Percentiles rank a stretch among this genome's conserved stretches.
Conservation (phyloP, 352 stramenopile species). For the Phytophthora citrophthora region DNA sequence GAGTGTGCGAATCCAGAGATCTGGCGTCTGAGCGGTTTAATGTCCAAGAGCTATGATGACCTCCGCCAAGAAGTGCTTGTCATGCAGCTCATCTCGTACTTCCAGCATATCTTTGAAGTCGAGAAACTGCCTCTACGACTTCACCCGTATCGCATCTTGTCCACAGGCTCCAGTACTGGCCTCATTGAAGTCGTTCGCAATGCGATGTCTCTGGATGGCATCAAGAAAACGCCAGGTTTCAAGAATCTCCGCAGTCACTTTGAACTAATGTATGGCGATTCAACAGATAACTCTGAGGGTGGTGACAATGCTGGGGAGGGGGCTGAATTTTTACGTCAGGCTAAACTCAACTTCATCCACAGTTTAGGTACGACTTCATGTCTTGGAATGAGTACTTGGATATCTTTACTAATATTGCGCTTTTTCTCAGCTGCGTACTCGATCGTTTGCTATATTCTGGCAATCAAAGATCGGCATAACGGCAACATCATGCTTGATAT, state of each 20-base stretch:
- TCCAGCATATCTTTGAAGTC: conserved; percentile 93
- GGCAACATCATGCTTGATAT: conserved; percentile 99
- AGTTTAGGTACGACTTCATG: conserved; percentile 72
- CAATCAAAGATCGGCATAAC: conserved; percentile 99
- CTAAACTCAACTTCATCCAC: conserved; percentile 83
- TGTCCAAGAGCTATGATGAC: conserved; percentile 98
- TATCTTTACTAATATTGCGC: conserved; percentile 23
- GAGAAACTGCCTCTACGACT: conserved; percentile 93
- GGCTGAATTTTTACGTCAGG: conserved; percentile 56
- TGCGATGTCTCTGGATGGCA: conserved; percentile 95
- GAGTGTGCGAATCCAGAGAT: conserved; percentile 17
- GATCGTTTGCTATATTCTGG: conserved; percentile 97
- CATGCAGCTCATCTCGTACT: conserved; percentile 97
- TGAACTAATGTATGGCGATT: conserved; percentile 90
- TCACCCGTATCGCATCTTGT: conserved; percentile 96
- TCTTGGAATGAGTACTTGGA: not conserved
- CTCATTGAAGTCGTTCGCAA: conserved; percentile 97
- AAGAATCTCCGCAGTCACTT: conserved; percentile 94
- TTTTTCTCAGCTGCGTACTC: conserved; percentile 93
- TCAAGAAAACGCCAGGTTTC: conserved; percentile 93
- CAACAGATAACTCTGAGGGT: conserved; percentile 49
- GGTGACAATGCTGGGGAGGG: conserved; percentile 37
- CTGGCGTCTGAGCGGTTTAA: conserved; percentile 82
- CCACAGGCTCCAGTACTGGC: conserved; percentile 93
- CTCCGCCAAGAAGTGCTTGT: conserved; percentile 97